These are phyloP conservation scores for Trichoderma lentiforme DNA, from an alignment of 2,329 filamentous ascomycete genomes.

Conservation along the genomic window DNA sequence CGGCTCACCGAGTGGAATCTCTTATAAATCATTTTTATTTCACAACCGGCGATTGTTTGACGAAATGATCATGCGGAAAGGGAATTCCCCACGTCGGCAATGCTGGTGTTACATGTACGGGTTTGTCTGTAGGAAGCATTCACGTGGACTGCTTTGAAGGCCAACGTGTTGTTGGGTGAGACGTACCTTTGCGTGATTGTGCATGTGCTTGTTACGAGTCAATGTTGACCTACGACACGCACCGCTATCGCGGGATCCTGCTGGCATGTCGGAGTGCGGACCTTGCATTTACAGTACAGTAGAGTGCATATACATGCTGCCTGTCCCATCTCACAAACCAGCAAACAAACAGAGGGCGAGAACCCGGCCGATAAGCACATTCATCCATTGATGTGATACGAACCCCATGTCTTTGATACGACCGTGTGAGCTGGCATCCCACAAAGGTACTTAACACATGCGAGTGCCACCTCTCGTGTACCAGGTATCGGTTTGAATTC, in stretches of 20 bases:
- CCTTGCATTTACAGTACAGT: background rate
- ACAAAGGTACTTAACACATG: background rate
- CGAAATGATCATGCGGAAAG: background rate
- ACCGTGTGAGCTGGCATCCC: background rate
- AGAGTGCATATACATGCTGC: background rate
- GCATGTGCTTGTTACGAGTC: background rate
- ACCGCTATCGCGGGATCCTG: background rate
- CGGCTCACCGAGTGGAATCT: slow-evolving; percentile 8
- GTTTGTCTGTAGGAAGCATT: background rate
- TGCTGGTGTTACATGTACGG: background rate
- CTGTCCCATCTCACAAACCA: background rate
- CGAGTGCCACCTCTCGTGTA: background rate
- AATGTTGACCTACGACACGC: background rate
- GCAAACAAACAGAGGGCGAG: background rate
- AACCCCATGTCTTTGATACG: background rate
- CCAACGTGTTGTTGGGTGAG: background rate
- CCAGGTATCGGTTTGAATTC: background rate
- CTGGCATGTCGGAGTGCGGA: background rate
- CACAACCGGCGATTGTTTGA: background rate
- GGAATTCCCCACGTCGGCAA: background rate
- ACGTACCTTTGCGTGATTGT: background rate
- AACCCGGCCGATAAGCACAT: background rate
- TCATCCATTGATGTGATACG: background rate
- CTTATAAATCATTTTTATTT: slow-evolving; percentile 11
- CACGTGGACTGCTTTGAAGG: background rate